These are phyloP conservation scores for Magnolia officinalis DNA, from an alignment of 164 flowering plant species.

Conservation along the genomic window DNA sequence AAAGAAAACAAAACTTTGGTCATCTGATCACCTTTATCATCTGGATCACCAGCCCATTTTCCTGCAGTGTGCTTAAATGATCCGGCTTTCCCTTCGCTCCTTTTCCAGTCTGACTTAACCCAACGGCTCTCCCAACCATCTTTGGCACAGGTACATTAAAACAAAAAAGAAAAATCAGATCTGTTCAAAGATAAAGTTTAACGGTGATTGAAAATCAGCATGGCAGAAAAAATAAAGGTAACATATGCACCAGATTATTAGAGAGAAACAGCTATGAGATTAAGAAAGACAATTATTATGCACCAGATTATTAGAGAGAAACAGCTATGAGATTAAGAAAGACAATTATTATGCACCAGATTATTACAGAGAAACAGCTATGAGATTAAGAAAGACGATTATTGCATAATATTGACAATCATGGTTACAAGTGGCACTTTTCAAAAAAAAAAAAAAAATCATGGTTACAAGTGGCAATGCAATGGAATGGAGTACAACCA, in stretches of 20 bases:
- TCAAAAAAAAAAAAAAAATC: too few species aligned
- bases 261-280: background rate
- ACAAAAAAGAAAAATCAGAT: background rate
- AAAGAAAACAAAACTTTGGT: background rate
- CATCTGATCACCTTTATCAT: slow-evolving; percentile 65
- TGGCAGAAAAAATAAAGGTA: background rate
- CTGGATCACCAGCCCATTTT: slow-evolving; percentile 90
- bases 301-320: background rate
- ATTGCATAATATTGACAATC: too few species aligned
- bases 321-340: background rate
- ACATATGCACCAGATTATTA: background rate
- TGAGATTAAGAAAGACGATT: background rate
- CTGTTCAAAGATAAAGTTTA: background rate
- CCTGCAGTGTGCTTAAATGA: slow-evolving; percentile 88
- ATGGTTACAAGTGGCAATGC: too few species aligned
- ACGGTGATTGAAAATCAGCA: background rate
- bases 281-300: background rate
- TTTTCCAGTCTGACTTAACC: slow-evolving; percentile 95
- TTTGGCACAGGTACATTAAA: slow-evolving; percentile 17
- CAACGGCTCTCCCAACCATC: slow-evolving; percentile 92
- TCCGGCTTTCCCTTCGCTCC: slow-evolving; percentile 91
- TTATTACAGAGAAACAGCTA: background rate
- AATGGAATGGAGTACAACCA: too few species aligned
- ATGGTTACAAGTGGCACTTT: too few species aligned
- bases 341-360: background rate